phyloP scores from a whole-genome alignment of 176 grass and related monocot species.

The Neostapfia colusana region DNA sequence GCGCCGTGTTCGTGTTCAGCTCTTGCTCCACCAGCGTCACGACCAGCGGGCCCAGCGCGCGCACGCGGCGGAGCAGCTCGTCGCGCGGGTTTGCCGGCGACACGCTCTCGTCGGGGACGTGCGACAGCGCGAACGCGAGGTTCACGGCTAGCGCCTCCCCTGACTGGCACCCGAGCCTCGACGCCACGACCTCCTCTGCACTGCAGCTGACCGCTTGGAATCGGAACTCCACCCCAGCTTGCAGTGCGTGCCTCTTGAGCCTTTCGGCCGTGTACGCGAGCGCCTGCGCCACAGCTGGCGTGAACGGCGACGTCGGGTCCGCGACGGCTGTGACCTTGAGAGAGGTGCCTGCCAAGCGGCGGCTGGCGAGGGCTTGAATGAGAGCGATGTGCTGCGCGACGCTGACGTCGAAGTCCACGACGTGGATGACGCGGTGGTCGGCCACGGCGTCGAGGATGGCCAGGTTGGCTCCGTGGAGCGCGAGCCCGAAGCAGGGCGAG shows the following conservation, averaged over 20 bases:
- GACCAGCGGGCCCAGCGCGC: constrained; percentile 55
- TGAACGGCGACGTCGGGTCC: constrained; percentile 79
- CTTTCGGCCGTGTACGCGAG: constrained; percentile 40
- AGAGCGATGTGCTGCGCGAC: constrained; percentile 54
- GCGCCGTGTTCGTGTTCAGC: constrained; percentile 74
- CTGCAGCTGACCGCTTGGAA: constrained; percentile 55
- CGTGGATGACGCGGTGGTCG: constrained; percentile 49
- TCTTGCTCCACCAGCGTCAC: constrained; percentile 82
- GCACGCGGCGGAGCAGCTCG: constrained; percentile 76
- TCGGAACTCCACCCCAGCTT: constrained; percentile 40
- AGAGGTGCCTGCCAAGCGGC: background rate
- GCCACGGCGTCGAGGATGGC: constrained; percentile 61
- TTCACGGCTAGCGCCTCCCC: constrained; percentile 82
- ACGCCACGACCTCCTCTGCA: constrained; percentile 43
- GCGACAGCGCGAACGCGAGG: constrained; percentile 71
- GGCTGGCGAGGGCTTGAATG: constrained; percentile 51
- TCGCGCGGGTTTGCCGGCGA: constrained; percentile 86
- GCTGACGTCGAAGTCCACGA: constrained; percentile 73
- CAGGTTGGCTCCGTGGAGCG: constrained; percentile 58
- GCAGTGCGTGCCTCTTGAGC: constrained; percentile 55
- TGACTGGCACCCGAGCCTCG: constrained; percentile 50
- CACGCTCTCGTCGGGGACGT: constrained; percentile 83
- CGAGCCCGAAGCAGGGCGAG: constrained; percentile 70
- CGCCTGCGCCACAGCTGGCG: constrained; percentile 21
- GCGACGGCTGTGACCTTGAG: constrained; percentile 66